Evolutionary conservation across 2,329 filamentous ascomycete species (phyloP).

Genomic region (Neopestalotiopsis clavispora): DNA sequence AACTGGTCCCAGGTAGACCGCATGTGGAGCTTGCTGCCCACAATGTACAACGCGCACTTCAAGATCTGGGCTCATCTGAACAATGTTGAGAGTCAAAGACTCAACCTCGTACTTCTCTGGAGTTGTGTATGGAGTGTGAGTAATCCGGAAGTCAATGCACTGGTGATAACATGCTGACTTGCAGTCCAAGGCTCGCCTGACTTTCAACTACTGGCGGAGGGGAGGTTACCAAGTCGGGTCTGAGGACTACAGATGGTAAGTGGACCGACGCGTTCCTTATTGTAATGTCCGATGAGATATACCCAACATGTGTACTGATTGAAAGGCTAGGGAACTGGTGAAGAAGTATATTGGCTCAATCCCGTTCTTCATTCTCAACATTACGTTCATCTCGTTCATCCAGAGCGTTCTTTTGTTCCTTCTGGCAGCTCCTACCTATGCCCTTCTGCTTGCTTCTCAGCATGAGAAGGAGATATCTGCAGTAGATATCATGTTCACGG

Average conservation of each 20-base stretch:
- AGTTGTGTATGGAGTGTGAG: slow-evolving; percentile 81
- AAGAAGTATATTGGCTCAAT: slow-evolving; percentile 65
- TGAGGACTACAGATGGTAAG: slow-evolving; percentile 89
- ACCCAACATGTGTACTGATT: neutral
- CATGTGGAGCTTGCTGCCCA: slow-evolving; percentile 87
- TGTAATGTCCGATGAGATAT: neutral
- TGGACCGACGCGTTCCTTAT: neutral
- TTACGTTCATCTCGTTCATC: slow-evolving; percentile 83
- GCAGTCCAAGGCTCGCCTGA: slow-evolving; percentile 69
- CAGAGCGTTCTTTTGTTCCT: slow-evolving; percentile 84
- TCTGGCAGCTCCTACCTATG: slow-evolving; percentile 78
- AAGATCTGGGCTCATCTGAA: slow-evolving; percentile 80
- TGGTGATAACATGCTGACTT: neutral
- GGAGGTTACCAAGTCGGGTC: slow-evolving; percentile 88
- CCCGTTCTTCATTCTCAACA: slow-evolving; percentile 83
- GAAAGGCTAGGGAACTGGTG: slow-evolving; percentile 66
- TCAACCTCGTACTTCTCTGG: slow-evolving; percentile 76
- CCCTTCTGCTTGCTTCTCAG: slow-evolving; percentile 75
- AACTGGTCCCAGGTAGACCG: slow-evolving; percentile 99
- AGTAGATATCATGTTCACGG: slow-evolving; percentile 54
- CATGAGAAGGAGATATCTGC: slow-evolving; percentile 56
- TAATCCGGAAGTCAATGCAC: slow-evolving; percentile 5
- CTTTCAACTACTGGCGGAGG: slow-evolving; percentile 96
- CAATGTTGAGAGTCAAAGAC: slow-evolving; percentile 69
- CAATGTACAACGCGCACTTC: slow-evolving; percentile 85